Base-by-base conservation (phyloP, 495 filamentous ascomycete genomes). In the Penicillium coprophilum region DNA sequence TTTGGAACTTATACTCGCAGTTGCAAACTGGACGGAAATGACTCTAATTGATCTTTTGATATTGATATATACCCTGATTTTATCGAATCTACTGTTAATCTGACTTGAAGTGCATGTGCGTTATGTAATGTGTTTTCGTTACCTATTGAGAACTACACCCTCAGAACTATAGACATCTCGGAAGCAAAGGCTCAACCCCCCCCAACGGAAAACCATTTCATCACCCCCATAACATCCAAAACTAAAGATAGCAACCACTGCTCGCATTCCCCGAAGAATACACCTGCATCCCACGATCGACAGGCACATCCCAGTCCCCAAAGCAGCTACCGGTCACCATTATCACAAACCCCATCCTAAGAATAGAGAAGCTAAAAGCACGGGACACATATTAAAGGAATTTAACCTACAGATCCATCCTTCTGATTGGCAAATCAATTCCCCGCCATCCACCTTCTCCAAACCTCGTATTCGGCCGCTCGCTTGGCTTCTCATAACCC, bases 31-130 rank as follows among this genome's bases (percentile, higher is more conserved):
- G 31, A n/a, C 9, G 30, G 20, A 28, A 40, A 3, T 40, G 49
- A 24, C 20, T 13, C 8, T 38, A 23, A n/a, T 20, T 24, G 19
- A 17, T 23, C 9, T 34, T 53, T 24, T 45, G 12, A 53, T 32
- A 34, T 46, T 46, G 40, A 46, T 57, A 64, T 60, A 60, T 65
- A 65, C 62, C 62, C 61, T 38, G 57, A 39, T 53, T 56, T 53
- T 30, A 47, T 50, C 9, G 31, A 51, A 56, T n/a, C 21, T 48
- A 36, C 40, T 24, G 50, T 55, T 57, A 20, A 40, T 50, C 50
- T 61, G 38, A 54, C 44, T 63, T 43, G 38, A 40, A 51, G 61
- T 50, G 43, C 39, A 17, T 59, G 48, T 55, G 20, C 31, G 41
- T 21, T 20, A 43, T 45, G 17, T 23, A 30, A 53, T 20, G 2